phyloP scores from a whole-genome alignment of 78 protist species.

The Polysphondylium violaceum region DNA sequence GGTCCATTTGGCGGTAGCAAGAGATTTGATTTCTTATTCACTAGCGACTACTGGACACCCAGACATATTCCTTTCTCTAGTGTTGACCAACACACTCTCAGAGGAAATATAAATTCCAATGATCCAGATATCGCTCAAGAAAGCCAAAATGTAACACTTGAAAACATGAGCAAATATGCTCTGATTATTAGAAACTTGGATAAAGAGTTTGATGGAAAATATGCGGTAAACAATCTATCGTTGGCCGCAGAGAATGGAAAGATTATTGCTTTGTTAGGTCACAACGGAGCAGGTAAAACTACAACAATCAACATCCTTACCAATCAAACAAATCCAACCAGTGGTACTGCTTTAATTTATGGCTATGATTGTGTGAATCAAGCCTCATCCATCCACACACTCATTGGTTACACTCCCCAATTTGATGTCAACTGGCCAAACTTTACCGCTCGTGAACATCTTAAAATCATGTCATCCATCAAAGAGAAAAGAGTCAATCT shows the following conservation, averaged over 20 bases:
- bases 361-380: not conserved
- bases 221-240: conserved; percentile 3
- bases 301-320: conserved; percentile 79
- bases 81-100: not conserved
- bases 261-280: conserved; percentile 58
- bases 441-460: conserved; percentile 85
- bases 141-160: not conserved
- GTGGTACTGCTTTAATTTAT: conserved; percentile 27
- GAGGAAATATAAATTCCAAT: not conserved
- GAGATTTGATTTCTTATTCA: not conserved
- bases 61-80: not conserved
- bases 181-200: conserved; percentile 11
- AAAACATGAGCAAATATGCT: not conserved
- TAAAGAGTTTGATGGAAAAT: conserved; percentile 7
- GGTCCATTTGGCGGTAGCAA: conserved; percentile 30
- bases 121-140: conserved; percentile 38
- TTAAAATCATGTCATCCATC: conserved; percentile 44
- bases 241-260: conserved; percentile 27
- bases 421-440: conserved; percentile 87
- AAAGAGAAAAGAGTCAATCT: conserved; percentile 75
- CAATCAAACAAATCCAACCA: conserved; percentile 42
- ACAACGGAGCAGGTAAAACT: conserved; percentile 86
- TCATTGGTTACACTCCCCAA: conserved; percentile 89
- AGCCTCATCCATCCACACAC: conserved; percentile 1
- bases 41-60: conserved; percentile 18